A percentile compares a stretch with the other conserved stretches of the same genome.
These are phyloP conservation scores for Fomes fomentarius DNA, from an alignment of 1,284 basidiomycete species.

Conservation along the genomic window DNA sequence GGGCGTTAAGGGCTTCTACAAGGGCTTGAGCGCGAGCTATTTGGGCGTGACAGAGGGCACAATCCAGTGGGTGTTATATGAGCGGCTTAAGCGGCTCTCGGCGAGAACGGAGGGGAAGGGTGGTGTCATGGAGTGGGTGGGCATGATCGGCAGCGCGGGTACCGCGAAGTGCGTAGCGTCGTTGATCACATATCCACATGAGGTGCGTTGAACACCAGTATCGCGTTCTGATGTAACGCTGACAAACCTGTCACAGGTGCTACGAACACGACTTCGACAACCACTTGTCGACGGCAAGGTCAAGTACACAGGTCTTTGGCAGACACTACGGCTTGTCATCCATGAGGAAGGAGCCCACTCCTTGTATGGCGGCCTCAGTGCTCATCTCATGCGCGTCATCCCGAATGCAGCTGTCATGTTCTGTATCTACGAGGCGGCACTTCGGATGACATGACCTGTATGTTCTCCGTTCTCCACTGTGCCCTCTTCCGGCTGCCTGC, in stretches of 20 bases:
- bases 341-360: slow-evolving; percentile 88
- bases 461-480: not conserved
- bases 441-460: slow-evolving; percentile 51
- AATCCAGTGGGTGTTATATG: slow-evolving; percentile 98
- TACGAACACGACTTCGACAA: slow-evolving; percentile 92
- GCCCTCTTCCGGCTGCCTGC: not conserved
- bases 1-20: slow-evolving; percentile 90
- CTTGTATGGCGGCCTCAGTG: slow-evolving; percentile 91
- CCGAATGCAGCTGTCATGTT: slow-evolving; percentile 99
- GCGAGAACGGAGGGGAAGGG: slow-evolving; percentile 57
- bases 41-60: slow-evolving; percentile 96
- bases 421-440: slow-evolving; percentile 78
- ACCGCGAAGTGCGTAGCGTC: slow-evolving; percentile 93
- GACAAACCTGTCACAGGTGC: slow-evolving; percentile 53
- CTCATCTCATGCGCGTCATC: slow-evolving; percentile 95
- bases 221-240: not conserved
- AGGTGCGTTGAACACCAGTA: no score
- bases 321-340: slow-evolving; percentile 86
- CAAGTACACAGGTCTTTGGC: slow-evolving; percentile 87
- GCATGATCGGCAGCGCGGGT: slow-evolving; percentile 90
- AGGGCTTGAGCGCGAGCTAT: slow-evolving; percentile 93
- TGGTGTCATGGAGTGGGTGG: slow-evolving; percentile 66
- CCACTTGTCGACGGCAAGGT: slow-evolving; percentile 72
- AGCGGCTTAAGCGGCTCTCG: slow-evolving; percentile 74
- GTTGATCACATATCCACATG: slow-evolving; percentile 95